Base-by-base conservation (phyloP, 176 grass and related monocot genomes). In the Bromus sterilis region DNA sequence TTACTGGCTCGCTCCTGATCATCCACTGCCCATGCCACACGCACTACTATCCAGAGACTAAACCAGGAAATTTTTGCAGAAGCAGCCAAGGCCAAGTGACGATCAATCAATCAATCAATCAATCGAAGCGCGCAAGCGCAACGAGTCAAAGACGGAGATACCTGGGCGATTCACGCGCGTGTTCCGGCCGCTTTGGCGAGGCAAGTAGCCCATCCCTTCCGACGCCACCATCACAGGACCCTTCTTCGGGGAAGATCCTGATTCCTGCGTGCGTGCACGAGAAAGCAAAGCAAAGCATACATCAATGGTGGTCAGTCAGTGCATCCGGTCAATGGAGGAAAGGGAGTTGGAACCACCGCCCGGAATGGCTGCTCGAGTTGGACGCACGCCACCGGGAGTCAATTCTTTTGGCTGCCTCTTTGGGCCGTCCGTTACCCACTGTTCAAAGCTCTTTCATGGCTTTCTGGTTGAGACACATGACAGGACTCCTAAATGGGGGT, bases 311-410 rank as follows among this genome's bases (percentile, higher is more conserved):
- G 69, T 40, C 71, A 70, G 51, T 40, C 70, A 61, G 25, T 24
- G 26, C 12, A 0, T 41, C n/a, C 1, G 7, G 71, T 81, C 70
- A 85, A 84, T 32, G 63, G 71, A 71, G 78, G 11, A 56, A 76
- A 89, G 77, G 61, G 70, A 84, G 77, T 70, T 84, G 11, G 60
- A 85, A 89, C 77, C 26, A 42, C 76, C 69, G 37, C 74, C 48
- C 28, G 35, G 48, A 24, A 55, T 35, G 58, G 82, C 63, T 70
- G 48, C 64, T 78, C 63, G 56, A 78, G 59, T 48, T 33, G 32
- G 29, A 8, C 35, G 18, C 42, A 42, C 8, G 31, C 3, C 62
- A 65, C 64, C 55, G 33, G 5, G 33, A 37, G 69, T 61, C 76
- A 84, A 84, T 76, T 69, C 24, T 80, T 14, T 36, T 84, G 76